A percentile compares a stretch with the other conserved stretches of the same genome.
Conservation (phyloP, 352 stramenopile species). For the Phytophthora meadii region DNA sequence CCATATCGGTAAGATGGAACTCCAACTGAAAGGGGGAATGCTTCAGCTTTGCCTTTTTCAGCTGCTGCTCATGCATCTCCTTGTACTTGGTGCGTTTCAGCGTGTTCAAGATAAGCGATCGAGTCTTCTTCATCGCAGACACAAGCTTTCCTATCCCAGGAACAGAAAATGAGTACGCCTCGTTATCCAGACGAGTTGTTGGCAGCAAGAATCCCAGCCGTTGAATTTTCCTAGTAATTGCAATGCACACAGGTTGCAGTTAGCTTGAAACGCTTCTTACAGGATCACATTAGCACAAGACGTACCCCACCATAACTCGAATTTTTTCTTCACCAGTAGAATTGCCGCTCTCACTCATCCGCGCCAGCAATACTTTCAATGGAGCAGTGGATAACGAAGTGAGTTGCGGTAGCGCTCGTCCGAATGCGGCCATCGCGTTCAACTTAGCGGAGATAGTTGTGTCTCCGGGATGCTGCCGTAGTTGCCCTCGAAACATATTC, state of each 20-base stretch:
- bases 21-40: constrained; percentile 61
- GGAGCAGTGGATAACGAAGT: constrained; percentile 38
- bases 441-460: constrained; percentile 38
- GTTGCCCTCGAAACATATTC: constrained; percentile 35
- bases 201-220: constrained; percentile 61
- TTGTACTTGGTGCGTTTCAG: constrained; percentile 73
- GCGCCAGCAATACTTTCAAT: constrained; percentile 37
- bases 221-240: constrained; percentile 44
- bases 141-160: constrained; percentile 66
- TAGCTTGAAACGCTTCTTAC: neutral
- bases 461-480: constrained; percentile 27
- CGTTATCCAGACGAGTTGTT: constrained; percentile 50
- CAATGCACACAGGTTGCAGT: neutral
- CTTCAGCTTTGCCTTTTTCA: constrained; percentile 68
- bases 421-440: constrained; percentile 48
- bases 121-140: constrained; percentile 64
- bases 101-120: constrained; percentile 40
- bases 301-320: constrained; percentile 45
- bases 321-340: constrained; percentile 16
- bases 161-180: constrained; percentile 61
- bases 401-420: constrained; percentile 37
- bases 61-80: constrained; percentile 61
- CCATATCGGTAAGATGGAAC: constrained; percentile 73
- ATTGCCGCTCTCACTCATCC: constrained; percentile 12
- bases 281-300: constrained; percentile 3